Evolutionary conservation across 768 basidiomycete species (phyloP).

Genomic region (Sporobolomyces phaffii): DNA sequence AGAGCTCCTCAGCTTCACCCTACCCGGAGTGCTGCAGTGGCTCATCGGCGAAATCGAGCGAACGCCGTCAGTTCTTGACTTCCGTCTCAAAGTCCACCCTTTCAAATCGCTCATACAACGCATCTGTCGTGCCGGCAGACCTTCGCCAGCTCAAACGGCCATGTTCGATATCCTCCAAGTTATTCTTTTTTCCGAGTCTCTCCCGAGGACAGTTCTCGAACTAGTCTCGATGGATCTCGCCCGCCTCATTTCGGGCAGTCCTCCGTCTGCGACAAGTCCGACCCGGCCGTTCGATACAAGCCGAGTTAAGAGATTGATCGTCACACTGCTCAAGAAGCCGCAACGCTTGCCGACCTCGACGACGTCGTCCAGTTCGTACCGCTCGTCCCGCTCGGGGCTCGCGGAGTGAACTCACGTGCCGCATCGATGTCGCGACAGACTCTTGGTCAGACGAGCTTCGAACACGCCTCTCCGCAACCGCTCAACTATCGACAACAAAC

Average conservation of each 20-base stretch:
- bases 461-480: not conserved
- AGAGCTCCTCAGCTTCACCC: slow-evolving; percentile 48
- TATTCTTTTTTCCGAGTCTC: slow-evolving; percentile 21
- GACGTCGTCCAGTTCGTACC: too few species aligned
- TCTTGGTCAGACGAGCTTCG: not conserved
- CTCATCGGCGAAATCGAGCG: slow-evolving; percentile 45
- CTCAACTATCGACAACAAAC: not conserved
- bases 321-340: not conserved
- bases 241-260: not conserved
- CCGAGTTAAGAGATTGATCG: not conserved
- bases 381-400: too few species aligned
- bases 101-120: too few species aligned
- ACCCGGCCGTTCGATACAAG: not conserved
- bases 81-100: too few species aligned
- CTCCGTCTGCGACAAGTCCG: not conserved
- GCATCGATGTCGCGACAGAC: not conserved
- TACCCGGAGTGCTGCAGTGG: slow-evolving; percentile 47
- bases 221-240: slow-evolving; percentile 14
- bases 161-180: slow-evolving; percentile 34
- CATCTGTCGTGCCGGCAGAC: too few species aligned
- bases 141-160: not conserved
- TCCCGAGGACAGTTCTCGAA: slow-evolving; percentile 22
- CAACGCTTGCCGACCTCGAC: not conserved
- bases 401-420: not conserved
- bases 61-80: slow-evolving; percentile 43